Conservation (phyloP, 1,284 basidiomycete genomes). For the Heterobasidion irregulare region DNA sequence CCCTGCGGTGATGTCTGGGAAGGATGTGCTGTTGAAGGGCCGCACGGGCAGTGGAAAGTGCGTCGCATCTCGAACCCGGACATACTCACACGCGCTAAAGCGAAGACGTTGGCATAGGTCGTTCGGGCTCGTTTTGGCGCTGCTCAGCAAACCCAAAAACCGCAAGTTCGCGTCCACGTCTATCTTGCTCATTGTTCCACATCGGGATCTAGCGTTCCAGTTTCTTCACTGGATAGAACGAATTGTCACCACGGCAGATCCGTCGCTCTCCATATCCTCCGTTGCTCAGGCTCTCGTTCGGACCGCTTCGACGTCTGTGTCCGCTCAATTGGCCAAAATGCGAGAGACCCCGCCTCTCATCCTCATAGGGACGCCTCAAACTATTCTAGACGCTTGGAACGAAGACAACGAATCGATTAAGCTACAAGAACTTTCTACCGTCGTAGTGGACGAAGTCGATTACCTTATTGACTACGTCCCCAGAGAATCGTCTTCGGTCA, state of each 20-base stretch:
- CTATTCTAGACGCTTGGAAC: slow-evolving; percentile 46
- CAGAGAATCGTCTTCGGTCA: slow-evolving; percentile 28
- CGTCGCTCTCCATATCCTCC: slow-evolving; percentile 20
- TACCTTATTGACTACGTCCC: slow-evolving; percentile 49
- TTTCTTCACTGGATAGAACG: slow-evolving; percentile 58
- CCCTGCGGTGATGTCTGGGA: slow-evolving; percentile 44
- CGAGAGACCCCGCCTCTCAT: slow-evolving; percentile 47
- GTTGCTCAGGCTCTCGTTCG: slow-evolving; percentile 58
- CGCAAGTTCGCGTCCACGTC: slow-evolving; percentile 22
- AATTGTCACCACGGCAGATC: slow-evolving; percentile 29
- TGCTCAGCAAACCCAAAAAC: slow-evolving; percentile 41
- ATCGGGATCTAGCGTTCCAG: slow-evolving; percentile 66
- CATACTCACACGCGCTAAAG: background rate
- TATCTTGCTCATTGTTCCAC: slow-evolving; percentile 63
- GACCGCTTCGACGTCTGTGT: slow-evolving; percentile 20
- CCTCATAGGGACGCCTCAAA: slow-evolving; percentile 65
- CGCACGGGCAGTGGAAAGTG: slow-evolving; percentile 73
- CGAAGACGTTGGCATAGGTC: slow-evolving; percentile 35
- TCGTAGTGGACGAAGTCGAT: slow-evolving; percentile 72
- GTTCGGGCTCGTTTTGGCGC: slow-evolving; percentile 57
- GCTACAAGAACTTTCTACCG: slow-evolving; percentile 37
- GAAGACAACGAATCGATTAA: slow-evolving; percentile 34
- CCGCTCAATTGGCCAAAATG: slow-evolving; percentile 29
- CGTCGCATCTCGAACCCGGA: slow-evolving; percentile 15
- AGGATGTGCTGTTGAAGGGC: slow-evolving; percentile 60